phyloP scores from a whole-genome alignment of 768 basidiomycete genomes.

The Ramaria sp. region DNA sequence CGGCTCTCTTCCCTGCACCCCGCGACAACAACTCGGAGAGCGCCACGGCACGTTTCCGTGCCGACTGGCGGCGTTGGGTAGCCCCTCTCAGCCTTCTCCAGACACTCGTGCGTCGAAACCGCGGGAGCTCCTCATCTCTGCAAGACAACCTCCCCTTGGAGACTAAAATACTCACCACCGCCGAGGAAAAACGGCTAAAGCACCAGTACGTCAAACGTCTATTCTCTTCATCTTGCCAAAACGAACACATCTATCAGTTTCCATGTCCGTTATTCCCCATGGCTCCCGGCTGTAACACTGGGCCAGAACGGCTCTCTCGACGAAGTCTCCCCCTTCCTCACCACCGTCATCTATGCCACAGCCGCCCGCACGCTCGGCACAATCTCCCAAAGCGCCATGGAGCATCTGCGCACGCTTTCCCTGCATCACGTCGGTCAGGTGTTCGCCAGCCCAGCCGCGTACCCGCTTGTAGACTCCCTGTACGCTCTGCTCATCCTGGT shows the following conservation, averaged over 20 bases:
- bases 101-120: slow-evolving; percentile 1
- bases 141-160: not conserved
- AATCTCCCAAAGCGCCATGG: not conserved
- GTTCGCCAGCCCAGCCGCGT: slow-evolving; percentile 2
- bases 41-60: not conserved
- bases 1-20: not conserved
- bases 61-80: slow-evolving; percentile 8
- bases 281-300: not conserved
- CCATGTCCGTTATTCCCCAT: not conserved
- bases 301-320: not conserved
- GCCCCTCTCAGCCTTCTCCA: slow-evolving; percentile 7
- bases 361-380: not conserved
- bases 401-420: not conserved
- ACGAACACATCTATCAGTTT: not conserved
- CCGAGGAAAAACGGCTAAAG: not conserved
- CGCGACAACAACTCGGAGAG: not conserved
- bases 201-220: slow-evolving; percentile 2
- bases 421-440: slow-evolving; percentile 5
- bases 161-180: not conserved
- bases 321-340: slow-evolving; percentile 2
- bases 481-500: slow-evolving; percentile 5
- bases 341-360: slow-evolving; percentile 5
- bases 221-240: not conserved
- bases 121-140: not conserved
- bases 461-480: slow-evolving; percentile 2